Evolutionary conservation across 2,329 filamentous ascomycete species (phyloP).

Genomic region (Arthrobotrys megalospora): DNA sequence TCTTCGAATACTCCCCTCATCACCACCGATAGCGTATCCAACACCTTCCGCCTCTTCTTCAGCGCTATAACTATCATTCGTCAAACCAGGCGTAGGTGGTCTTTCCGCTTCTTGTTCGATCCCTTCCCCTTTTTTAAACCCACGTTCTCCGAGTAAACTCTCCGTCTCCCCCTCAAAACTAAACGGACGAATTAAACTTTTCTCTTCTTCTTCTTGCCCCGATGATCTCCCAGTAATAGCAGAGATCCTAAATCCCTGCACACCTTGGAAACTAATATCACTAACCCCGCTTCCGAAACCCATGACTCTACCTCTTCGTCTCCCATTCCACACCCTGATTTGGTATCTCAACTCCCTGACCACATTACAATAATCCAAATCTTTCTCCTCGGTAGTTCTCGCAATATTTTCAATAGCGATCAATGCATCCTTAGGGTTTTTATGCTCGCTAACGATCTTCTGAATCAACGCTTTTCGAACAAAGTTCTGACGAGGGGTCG

Average conservation of each 20-base stretch:
- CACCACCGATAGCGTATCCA: slow-evolving; percentile 5
- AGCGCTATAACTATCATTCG: slow-evolving; percentile 34
- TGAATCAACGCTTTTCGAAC: slow-evolving; percentile 54
- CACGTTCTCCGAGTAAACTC: neutral
- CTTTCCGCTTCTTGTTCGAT: neutral
- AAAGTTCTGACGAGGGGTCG: slow-evolving; percentile 22
- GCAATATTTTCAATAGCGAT: slow-evolving; percentile 33
- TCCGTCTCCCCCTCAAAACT: slow-evolving; percentile 38
- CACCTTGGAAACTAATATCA: slow-evolving; percentile 16
- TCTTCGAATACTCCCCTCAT: slow-evolving; percentile 15
- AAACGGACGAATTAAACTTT: slow-evolving; percentile 26
- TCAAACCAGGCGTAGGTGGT: slow-evolving; percentile 15
- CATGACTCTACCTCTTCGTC: slow-evolving; percentile 35
- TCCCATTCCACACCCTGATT: slow-evolving; percentile 44
- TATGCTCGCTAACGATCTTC: slow-evolving; percentile 43
- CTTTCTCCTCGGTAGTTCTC: slow-evolving; percentile 38
- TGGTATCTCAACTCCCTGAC: slow-evolving; percentile 55
- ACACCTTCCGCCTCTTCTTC: neutral
- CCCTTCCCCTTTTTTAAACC: neutral
- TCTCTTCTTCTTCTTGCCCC: neutral
- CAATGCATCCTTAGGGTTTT: slow-evolving; percentile 52
- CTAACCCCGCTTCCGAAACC: slow-evolving; percentile 15
- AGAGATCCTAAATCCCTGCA: neutral
- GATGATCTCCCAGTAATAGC: neutral
- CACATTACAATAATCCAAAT: slow-evolving; percentile 56